These are phyloP conservation scores for Fusarium globosum DNA, from an alignment of 2,329 filamentous ascomycete genomes.

Conservation along the genomic window DNA sequence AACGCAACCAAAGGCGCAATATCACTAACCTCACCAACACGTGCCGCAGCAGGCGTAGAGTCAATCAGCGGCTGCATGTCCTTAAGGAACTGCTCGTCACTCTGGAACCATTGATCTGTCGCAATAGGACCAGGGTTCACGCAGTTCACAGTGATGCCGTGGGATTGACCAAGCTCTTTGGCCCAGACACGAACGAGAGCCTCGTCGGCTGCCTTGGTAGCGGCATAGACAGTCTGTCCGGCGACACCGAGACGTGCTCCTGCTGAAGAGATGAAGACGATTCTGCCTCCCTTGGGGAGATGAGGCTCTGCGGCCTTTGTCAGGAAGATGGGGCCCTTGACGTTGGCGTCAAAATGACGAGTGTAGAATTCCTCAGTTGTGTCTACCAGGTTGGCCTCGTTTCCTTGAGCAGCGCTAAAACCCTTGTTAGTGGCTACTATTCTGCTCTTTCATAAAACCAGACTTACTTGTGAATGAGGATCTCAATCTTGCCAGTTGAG, in stretches of 20 bases:
- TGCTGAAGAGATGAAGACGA: background rate
- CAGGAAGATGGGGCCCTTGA: background rate
- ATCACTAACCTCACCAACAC: background rate
- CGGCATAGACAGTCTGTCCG: background rate
- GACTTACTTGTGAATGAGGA: background rate
- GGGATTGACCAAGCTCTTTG: conserved; percentile 45
- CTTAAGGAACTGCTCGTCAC: conserved; percentile 44
- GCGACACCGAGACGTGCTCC: background rate
- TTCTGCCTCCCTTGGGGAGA: background rate
- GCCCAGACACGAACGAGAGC: background rate
- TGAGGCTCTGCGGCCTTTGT: background rate
- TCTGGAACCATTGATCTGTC: conserved; percentile 43
- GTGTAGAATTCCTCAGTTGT: background rate
- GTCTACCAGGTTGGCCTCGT: background rate
- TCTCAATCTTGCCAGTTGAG: background rate
- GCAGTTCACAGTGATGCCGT: conserved; percentile 47
- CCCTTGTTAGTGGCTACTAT: background rate
- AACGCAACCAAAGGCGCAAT: background rate
- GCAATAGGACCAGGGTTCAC: conserved; percentile 49
- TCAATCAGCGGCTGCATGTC: conserved; percentile 36
- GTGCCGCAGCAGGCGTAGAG: background rate
- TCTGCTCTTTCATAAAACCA: background rate
- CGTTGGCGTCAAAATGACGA: background rate
- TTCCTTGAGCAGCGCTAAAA: background rate
- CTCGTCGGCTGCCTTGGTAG: background rate